Evolutionary conservation across 1,139 yeast genomes (phyloP).

Genomic region (Magnusiomyces paraingens): DNA sequence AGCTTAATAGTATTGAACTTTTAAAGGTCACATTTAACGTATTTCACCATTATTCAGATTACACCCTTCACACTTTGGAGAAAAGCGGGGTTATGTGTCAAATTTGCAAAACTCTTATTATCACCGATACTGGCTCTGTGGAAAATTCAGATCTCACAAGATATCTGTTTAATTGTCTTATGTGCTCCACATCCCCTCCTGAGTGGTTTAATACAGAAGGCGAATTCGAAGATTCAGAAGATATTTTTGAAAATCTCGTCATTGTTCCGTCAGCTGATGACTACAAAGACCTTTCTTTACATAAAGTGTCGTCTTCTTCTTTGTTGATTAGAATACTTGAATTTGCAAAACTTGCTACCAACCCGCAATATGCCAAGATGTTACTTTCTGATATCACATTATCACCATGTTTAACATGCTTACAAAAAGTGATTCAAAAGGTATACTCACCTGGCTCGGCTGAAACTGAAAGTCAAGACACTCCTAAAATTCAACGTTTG

Average conservation of each 20-base stretch:
- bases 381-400: neutral
- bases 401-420: neutral
- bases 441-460: neutral
- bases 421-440: neutral
- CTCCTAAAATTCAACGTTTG: neutral
- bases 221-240: neutral
- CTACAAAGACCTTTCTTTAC: neutral
- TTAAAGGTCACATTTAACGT: constrained; percentile 1
- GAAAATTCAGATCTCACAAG: neutral
- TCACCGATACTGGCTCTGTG: neutral
- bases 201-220: neutral
- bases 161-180: neutral
- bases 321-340: neutral
- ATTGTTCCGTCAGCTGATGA: neutral
- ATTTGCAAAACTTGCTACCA: constrained; percentile 1
- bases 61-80: neutral
- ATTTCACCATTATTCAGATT: neutral
- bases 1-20: neutral
- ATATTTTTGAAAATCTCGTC: neutral
- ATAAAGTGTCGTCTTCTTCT: neutral
- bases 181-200: neutral
- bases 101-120: neutral
- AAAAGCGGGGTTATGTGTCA: neutral
- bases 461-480: neutral
- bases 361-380: neutral